Conservation (phyloP, 2,329 filamentous ascomycete species). For the Westerdykella ornata region DNA sequence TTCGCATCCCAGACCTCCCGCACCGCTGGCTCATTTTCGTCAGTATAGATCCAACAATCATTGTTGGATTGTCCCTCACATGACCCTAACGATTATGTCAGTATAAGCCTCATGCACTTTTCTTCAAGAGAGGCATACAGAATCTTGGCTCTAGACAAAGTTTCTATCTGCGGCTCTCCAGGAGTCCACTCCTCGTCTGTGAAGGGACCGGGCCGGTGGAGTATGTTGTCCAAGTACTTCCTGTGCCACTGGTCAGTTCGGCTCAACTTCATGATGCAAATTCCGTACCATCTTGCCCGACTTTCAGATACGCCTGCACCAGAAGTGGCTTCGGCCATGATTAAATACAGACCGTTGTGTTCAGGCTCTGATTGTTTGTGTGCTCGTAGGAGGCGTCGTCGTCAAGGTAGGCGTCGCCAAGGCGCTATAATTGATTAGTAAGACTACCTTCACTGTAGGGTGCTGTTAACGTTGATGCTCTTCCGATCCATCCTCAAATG, state of each 20-base stretch:
- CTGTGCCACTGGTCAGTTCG: constrained; percentile 43
- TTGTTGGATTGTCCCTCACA: constrained; percentile 28
- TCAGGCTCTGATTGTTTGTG: constrained; percentile 1
- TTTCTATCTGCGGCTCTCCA: constrained; percentile 46
- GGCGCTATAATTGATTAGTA: constrained; percentile 13
- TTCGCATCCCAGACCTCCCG: constrained; percentile 90
- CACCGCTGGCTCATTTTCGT: constrained; percentile 61
- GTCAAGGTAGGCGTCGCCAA: constrained; percentile 16
- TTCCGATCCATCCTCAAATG: too few species aligned
- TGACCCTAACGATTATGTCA: constrained; percentile 30
- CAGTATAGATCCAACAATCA: not conserved
- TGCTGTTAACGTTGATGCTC: too few species aligned
- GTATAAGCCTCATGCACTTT: constrained; percentile 2
- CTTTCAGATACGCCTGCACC: constrained; percentile 9
- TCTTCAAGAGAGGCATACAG: constrained; percentile 50
- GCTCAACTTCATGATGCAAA: not conserved
- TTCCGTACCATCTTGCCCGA: constrained; percentile 42
- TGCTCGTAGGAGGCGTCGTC: constrained; percentile 19
- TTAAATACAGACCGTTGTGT: not conserved
- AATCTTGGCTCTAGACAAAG: constrained; percentile 43
- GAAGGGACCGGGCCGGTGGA: constrained; percentile 71
- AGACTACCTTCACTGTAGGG: not conserved
- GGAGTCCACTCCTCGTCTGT: constrained; percentile 57
- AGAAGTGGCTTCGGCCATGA: constrained; percentile 21
- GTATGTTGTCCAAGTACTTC: constrained; percentile 76